phyloP scores from a whole-genome alignment of 106 monocot species.

The Dendrobium chrysotoxum region DNA sequence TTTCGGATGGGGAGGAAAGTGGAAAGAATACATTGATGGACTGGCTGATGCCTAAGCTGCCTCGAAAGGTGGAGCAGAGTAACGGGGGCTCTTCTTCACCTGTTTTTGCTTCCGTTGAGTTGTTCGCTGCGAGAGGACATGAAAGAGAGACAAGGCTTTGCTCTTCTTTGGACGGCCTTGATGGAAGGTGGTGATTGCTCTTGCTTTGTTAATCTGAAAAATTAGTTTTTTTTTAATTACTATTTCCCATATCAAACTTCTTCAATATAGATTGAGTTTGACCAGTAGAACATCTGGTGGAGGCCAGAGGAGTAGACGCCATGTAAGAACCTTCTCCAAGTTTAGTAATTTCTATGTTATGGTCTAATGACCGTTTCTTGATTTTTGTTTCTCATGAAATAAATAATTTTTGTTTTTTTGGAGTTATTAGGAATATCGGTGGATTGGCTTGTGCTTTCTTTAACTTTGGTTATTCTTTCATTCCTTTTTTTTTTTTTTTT shows the following conservation, averaged over 20 bases:
- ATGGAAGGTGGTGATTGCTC: constrained; percentile 32
- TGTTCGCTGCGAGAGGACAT: constrained; percentile 16
- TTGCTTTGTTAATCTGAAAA: neutral
- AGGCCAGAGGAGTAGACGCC: constrained; percentile 34
- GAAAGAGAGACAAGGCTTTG: constrained; percentile 29
- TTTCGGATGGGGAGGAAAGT: constrained; percentile 25
- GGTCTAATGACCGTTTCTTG: neutral
- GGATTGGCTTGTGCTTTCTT: neutral
- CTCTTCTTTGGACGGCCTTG: constrained; percentile 50
- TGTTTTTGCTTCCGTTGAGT: constrained; percentile 31
- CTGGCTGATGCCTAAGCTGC: constrained; percentile 57
- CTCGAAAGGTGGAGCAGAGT: neutral
- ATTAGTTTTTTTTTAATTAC: constrained; percentile 9
- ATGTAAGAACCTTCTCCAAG: constrained; percentile 26
- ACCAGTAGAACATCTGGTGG: constrained; percentile 39
- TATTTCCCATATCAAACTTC: neutral
- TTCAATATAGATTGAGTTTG: constrained; percentile 47
- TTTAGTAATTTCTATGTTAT: neutral
- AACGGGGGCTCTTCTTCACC: constrained; percentile 9
- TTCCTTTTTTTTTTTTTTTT: neutral
- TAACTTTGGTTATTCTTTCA: neutral
- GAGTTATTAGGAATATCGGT: neutral
- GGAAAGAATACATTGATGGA: constrained; percentile 16
- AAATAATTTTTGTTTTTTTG: neutral
- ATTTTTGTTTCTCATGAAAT: neutral